Evolutionary conservation across 2,329 filamentous ascomycete genomes (phyloP).

Genomic region (Claviceps capensis): DNA sequence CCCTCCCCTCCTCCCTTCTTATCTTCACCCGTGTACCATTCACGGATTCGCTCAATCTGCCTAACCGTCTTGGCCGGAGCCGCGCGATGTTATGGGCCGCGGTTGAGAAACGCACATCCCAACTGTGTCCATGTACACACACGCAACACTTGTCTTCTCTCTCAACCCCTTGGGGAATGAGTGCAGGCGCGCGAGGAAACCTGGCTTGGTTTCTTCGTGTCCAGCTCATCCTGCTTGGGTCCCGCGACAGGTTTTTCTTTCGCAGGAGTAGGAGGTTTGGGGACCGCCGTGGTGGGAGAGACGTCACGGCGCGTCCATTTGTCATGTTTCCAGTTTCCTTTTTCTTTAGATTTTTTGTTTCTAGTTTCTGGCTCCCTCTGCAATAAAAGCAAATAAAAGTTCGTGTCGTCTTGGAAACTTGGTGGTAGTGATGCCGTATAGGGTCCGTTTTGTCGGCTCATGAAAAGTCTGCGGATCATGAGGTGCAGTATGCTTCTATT

Average conservation of each 20-base stretch:
- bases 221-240: slow-evolving; percentile 10
- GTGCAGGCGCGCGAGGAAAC: background rate
- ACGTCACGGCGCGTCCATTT: slow-evolving; percentile 36
- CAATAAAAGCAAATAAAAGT: background rate
- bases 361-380: background rate
- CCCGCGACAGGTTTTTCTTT: slow-evolving; percentile 31
- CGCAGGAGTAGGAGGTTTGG: slow-evolving; percentile 18
- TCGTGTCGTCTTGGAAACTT: background rate
- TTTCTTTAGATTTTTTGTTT: slow-evolving; percentile 3
- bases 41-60: background rate
- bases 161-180: slow-evolving; percentile 29
- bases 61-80: background rate
- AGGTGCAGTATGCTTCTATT: too few relatives aligned
- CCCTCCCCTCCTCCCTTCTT: background rate
- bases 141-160: slow-evolving; percentile 44
- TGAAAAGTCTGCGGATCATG: too few relatives aligned
- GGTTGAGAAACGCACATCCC: slow-evolving; percentile 11
- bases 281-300: slow-evolving; percentile 43
- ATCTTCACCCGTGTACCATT: background rate
- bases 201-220: background rate
- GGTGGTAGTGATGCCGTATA: too few relatives aligned
- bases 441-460: too few relatives aligned
- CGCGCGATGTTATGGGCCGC: background rate
- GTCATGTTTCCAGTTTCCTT: slow-evolving; percentile 4
- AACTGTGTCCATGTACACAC: background rate